Evolutionary conservation across 352 stramenopile genomes (phyloP), one percentile per base, ranked within the genome.

Genomic region (Globisporangium apiculatum): DNA sequence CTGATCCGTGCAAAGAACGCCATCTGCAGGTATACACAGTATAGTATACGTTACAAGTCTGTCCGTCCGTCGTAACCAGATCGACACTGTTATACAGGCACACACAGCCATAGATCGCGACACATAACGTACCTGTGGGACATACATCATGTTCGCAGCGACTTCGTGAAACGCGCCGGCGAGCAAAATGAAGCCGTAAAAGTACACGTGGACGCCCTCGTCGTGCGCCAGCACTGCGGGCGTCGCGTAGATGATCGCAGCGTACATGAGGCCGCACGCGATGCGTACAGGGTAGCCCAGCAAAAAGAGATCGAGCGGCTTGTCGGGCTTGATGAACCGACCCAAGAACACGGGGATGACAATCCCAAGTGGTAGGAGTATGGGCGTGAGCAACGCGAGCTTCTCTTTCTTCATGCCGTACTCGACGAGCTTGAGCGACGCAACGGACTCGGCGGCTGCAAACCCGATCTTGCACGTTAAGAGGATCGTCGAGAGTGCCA

Each of bases 1-100:
- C 97, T 98, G 58, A 99, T 91, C 48, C 88, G 79, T 52, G 97
- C 96, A 67, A 98, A 99, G 70, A 99, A 99, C 6, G 91, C 96
- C 97, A 99, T 99, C 83, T 99, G 91, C 35, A 51, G 8, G 18
- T 24, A 24, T 24, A 24, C 18, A 24, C 18, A 24, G 18, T 24
- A 24, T 24, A 24, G 18, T 24, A 24, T 24, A 24, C 18, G 18
- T 24, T 24, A 24, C 18, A 24, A 24, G 18, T 24, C 18, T 24
- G 18, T 24, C 18, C 1, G 18, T 24, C 18, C 18, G 18, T 24
- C 18, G 18, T 24, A 24, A 24, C 18, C 18, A 48, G 3, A 14
- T 7, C 11, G 17, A 11, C 58, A 10, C 15, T 43, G 24, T 46
- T 1, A 11, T 7, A 14, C 15, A n/a, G 18, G 18, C 18, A 24